Evolutionary conservation across 2,329 filamentous ascomycete genomes (phyloP), one percentile per base, ranked within the genome.

Genomic region (Knufia fluminis): DNA sequence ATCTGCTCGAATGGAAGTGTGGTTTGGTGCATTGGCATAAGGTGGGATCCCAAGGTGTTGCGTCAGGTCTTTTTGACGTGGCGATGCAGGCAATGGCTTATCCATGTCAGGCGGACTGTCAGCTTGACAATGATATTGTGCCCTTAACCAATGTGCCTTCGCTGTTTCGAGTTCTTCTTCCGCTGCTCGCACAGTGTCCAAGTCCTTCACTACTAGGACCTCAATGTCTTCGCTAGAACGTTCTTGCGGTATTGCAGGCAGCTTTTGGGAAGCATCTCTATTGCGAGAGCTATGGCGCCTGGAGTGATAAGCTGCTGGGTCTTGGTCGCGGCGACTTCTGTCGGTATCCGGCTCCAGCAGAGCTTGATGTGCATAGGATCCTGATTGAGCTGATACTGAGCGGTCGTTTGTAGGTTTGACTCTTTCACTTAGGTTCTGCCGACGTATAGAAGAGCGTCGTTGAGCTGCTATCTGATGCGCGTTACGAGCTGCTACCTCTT

Each of bases 401-500:
- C 35, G 33, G 2, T 42, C 10, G 20, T 16, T 31, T 3, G 22
- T 20, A 4, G 14, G 3, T 33, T 32, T 41, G n/a, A 19, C 12
- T 23, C 20, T n/a, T 9, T 48, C 38, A 3, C 7, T 3, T 22
- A n/a, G 2, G 19, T 41, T 17, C n/a, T 10, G 26, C 2, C n/a
- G 24, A 17, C 35, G 46, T 3, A 22, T 14, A 24, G 7, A 47
- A 17, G 28, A 35, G 19, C 3, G 3, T 20, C 36, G 36, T 19
- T 40, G 35, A 4, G 22, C 36, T 9, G 24, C 23, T 12, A 32
- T 48, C 4, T 54, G 57, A 35, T 46, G 48, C 23, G 55, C 57
- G 50, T 59, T 59, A 28, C 57, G 51, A 6, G 46, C 24, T 7
- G 57, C 57, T 16, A 59, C 57, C 10, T 59, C 55, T 51, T 59